Base-by-base conservation (phyloP, 257 asterid genomes). In the Linderniella brevidens region DNA sequence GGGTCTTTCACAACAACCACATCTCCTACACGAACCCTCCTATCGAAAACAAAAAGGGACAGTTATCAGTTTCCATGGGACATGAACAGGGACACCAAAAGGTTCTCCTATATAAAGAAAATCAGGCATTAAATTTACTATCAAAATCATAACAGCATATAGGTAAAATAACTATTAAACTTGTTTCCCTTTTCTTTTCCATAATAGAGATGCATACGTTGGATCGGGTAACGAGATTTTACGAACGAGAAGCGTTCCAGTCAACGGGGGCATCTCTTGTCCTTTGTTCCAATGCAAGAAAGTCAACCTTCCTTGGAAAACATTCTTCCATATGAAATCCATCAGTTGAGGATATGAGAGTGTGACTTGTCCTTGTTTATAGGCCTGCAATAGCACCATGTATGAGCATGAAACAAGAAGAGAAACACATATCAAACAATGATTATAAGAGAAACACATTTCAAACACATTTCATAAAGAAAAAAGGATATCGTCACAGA, bases 1-100 rank as follows among this genome's bases (percentile, higher is more conserved):
- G 93, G 96, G 68, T 76, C 88, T 69, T 72, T 81, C 53, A 86
- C 66, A 58, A 86, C 77, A 49, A 81, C 88, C 60, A 86, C 76
- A 52, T 86, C 96, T 41, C 88, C 93, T 51, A 86, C 81, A 65
- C 55, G 64, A 32, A 78, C 74, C 35, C 61, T 71, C 69, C 53
- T 50, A 57, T 46, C 56, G 43, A 37, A 20, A 1, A 15, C 3
- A 25, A 6, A 25, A 25, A 25, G 32, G 32, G 32, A 3, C 32
- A 2, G 32, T 25, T 25, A 25, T 39, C 15, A 13, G 15, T 11
- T 10, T 39, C 43, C 9, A 1, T 2, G 15, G 9, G 9, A 39
- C 13, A 25, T 25, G 32, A 25, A 3, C 32, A 25, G 32, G 6
- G 32, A 25, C 32, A 25, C 6, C 3, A 25, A 25, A 25, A 25